These are phyloP conservation scores for Picea mariana DNA, from an alignment of 83 land plant genomes.

Conservation along the genomic window DNA sequence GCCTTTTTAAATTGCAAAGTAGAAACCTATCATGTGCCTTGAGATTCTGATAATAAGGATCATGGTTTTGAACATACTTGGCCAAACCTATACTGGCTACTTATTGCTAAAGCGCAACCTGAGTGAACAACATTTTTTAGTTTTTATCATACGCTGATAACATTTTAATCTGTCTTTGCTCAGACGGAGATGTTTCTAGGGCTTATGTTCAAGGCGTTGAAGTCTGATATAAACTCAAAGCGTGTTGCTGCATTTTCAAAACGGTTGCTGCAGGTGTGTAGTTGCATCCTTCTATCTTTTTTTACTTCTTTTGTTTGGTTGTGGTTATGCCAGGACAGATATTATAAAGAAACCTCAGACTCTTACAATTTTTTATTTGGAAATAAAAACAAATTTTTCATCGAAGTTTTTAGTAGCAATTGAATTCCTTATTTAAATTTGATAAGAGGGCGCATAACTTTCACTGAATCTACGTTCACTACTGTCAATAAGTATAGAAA, in stretches of 20 bases:
- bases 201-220: constrained; percentile 80
- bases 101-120: no score
- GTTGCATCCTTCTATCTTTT: neutral
- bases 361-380: neutral
- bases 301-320: neutral
- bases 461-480: neutral
- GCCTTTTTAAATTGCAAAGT: neutral
- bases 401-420: neutral
- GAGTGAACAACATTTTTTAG: neutral
- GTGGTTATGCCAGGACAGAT: neutral
- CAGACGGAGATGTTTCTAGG: constrained; percentile 96
- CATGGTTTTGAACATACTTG: no score
- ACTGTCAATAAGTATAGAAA: neutral
- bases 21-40: neutral
- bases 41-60: neutral
- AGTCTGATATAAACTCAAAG: constrained; percentile 78
- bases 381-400: neutral
- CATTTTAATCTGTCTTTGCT: neutral
- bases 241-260: constrained; percentile 87
- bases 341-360: neutral
- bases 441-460: neutral
- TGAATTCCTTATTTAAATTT: neutral
- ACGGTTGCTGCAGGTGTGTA: constrained; percentile 81
- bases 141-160: constrained; percentile 1
- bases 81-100: no score